These are phyloP conservation scores for Narthecium ossifragum DNA, from an alignment of 106 monocot genomes.

Conservation along the genomic window DNA sequence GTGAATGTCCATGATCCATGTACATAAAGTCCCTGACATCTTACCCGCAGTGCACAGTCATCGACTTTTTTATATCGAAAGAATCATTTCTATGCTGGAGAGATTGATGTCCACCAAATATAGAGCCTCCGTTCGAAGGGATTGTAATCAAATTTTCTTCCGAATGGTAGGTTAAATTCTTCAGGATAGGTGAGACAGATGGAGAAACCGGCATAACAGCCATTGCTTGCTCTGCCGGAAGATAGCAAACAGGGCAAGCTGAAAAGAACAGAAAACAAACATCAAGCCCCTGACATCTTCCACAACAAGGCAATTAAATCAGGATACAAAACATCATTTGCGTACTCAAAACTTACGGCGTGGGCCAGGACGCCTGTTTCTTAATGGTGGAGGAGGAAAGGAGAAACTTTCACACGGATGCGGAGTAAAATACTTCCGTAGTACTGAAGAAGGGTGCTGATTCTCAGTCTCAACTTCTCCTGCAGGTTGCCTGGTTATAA, in stretches of 20 bases:
- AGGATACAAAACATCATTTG: too few relatives aligned
- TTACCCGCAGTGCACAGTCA: constrained; percentile 87
- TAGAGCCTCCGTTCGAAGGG: constrained; percentile 35
- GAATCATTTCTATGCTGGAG: constrained; percentile 50
- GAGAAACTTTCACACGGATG: constrained; percentile 38
- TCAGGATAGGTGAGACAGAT: constrained; percentile 61
- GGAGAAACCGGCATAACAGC: constrained; percentile 53
- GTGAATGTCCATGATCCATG: too few relatives aligned
- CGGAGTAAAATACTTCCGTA: too few relatives aligned
- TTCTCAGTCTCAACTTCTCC: too few relatives aligned
- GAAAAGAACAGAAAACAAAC: too few relatives aligned
- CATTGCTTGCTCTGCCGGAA: constrained; percentile 65
- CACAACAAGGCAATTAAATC: too few relatives aligned
- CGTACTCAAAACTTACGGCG: constrained; percentile 46
- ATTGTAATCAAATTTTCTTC: constrained; percentile 31
- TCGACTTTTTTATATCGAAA: constrained; percentile 53
- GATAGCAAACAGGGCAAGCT: constrained; percentile 90
- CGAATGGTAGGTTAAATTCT: constrained; percentile 46
- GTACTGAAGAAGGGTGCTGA: too few relatives aligned
- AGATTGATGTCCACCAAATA: constrained; percentile 65
- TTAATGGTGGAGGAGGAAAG: constrained; percentile 24
- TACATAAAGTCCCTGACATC: too few relatives aligned
- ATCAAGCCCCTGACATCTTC: too few relatives aligned
- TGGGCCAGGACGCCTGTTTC: constrained; percentile 31
- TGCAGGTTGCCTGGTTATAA: too few relatives aligned